Evolutionary conservation across 805 yeast species (phyloP).

Genomic region (Kodamaea sagamina): DNA sequence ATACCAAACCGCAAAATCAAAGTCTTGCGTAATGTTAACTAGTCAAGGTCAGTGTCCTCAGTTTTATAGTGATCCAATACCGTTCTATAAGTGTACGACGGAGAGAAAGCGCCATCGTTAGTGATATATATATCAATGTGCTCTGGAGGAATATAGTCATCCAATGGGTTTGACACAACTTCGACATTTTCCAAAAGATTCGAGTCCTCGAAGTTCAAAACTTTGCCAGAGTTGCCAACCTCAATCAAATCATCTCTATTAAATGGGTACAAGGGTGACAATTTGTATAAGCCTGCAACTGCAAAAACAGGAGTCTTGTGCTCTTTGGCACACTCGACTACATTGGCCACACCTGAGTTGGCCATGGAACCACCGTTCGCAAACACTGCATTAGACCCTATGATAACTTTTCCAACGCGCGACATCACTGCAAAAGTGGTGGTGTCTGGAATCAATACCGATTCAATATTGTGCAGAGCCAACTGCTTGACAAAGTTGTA

Average conservation of each 20-base stretch:
- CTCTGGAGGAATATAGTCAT: conserved; percentile 92
- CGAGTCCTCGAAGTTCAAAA: conserved; percentile 72
- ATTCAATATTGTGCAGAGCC: conserved; percentile 83
- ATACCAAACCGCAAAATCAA: conserved; percentile 5
- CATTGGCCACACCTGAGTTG: conserved; percentile 87
- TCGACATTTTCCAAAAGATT: conserved; percentile 70
- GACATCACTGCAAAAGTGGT: conserved; percentile 96
- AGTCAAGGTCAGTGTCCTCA: conserved; percentile 70
- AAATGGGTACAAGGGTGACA: conserved; percentile 90
- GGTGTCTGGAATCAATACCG: conserved; percentile 89
- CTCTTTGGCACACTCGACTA: conserved; percentile 93
- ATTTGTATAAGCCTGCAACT: conserved; percentile 89
- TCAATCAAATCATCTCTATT: conserved; percentile 81
- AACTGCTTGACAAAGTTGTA: conserved; percentile 78
- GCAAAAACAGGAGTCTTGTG: conserved; percentile 96
- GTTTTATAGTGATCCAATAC: conserved; percentile 91
- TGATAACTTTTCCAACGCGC: conserved; percentile 91
- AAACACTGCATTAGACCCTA: conserved; percentile 89
- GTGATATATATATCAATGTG: conserved; percentile 92
- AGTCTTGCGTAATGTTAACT: conserved; percentile 10
- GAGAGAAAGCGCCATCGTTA: conserved; percentile 94
- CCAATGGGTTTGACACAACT: conserved; percentile 78
- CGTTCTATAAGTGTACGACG: conserved; percentile 92
- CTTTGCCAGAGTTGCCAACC: conserved; percentile 92
- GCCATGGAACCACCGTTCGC: conserved; percentile 96